Base-by-base conservation (phyloP, 305 asterid genomes). In the Fraxinus sp. region DNA sequence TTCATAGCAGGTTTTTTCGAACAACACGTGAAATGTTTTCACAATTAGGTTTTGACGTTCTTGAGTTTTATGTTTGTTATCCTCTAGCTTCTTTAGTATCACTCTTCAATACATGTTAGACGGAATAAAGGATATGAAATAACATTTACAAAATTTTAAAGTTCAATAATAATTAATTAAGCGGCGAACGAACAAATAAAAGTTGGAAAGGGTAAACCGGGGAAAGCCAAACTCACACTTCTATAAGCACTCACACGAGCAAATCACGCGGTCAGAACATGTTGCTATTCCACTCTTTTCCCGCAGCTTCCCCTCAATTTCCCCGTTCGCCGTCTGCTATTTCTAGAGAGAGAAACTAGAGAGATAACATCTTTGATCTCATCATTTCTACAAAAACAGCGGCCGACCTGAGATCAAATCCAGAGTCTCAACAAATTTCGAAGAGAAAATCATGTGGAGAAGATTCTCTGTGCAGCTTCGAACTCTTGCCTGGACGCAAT, bases 361-460 rank as follows among this genome's bases (percentile, higher is more conserved):
- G 26, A 59, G 14, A 82, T 14, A 55, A 24, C 76, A 16, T 77
- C 41, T 30, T 71, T 30, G 76, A 71, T 71, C 26, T 28, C 70
- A 10, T 37, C 37, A 73, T 52, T 37, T 81, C 68, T 2, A 10
- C 46, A 6, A 13, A 18, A 37, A 71, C n/a, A 71, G 74, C 82
- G 75, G 86, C 77, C 81, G 87, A 84, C 91, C 91, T 84, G 85
- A 84, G 87, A 84, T 84, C 82, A 73, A 20, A 83, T 55, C 76
- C 80, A 7, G 16, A 33, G 9, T 24, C 35, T 26, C 22, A 87
- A 82, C 84, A 6, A 33, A 44, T 6, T n/a, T 66, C 33, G 78
- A 46, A 71, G 39, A 68, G 41, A 68, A 36, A 81, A 88, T 64
- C 82, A 88, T 86, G 91, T 88, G 86, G 89, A 88, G 91, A 80